A percentile compares a stretch with the other conserved stretches of the same genome.
phyloP scores from a whole-genome alignment of 1,284 basidiomycete genomes.

The Neotropicomus parvogracilis region DNA sequence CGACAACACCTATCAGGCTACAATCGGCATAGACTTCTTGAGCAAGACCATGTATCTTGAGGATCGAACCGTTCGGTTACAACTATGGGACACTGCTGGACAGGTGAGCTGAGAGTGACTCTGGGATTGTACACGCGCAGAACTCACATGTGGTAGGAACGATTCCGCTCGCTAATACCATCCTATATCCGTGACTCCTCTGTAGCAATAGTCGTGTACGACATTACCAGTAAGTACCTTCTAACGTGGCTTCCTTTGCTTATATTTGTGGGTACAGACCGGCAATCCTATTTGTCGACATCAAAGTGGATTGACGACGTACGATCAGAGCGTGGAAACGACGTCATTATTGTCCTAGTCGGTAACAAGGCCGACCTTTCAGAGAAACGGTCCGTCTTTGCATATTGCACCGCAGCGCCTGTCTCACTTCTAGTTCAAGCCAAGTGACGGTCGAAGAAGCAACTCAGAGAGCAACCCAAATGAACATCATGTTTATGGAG shows the following conservation, averaged over 20 bases:
- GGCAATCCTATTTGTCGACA: slow-evolving; percentile 95
- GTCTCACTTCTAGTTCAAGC: slow-evolving; percentile 41
- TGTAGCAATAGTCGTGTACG: slow-evolving; percentile 97
- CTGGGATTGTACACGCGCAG: slow-evolving; percentile 6
- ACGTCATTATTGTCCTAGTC: slow-evolving; percentile 98
- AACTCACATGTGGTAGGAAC: slow-evolving; percentile 60
- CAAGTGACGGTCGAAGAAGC: slow-evolving; percentile 99
- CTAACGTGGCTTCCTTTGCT: neutral
- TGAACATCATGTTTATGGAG: slow-evolving; percentile 99
- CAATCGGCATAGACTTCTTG: slow-evolving; percentile 99
- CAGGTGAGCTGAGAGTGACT: slow-evolving; percentile 54
- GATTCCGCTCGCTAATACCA: slow-evolving; percentile 96
- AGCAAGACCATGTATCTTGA: slow-evolving; percentile 99
- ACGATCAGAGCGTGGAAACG: slow-evolving; percentile 93
- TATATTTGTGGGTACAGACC: slow-evolving; percentile 52
- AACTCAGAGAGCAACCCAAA: slow-evolving; percentile 87
- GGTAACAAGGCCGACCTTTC: slow-evolving; percentile 99
- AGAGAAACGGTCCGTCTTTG: slow-evolving; percentile 70
- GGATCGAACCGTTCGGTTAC: slow-evolving; percentile 95
- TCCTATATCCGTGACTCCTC: slow-evolving; percentile 99
- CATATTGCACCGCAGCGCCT: slow-evolving; percentile 18
- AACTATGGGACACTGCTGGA: slow-evolving; percentile 98
- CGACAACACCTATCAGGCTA: slow-evolving; percentile 99
- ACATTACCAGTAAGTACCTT: slow-evolving; percentile 84
- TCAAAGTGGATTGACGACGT: slow-evolving; percentile 99